Percentiles rank a stretch among this genome's conserved stretches.
Conservation (phyloP, 768 basidiomycete species). For the Podaxis sp. region DNA sequence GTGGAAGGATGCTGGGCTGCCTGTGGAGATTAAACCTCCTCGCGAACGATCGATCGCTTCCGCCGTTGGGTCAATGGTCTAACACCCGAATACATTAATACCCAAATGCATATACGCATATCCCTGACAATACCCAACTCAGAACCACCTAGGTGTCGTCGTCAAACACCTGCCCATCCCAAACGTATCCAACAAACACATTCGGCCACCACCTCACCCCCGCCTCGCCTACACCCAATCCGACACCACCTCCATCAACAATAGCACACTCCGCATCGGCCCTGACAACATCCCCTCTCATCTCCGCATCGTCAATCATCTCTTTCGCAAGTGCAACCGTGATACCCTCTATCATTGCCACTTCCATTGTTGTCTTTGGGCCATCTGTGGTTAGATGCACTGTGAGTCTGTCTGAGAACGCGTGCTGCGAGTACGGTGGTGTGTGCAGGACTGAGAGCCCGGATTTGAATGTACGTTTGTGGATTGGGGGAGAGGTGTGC, state of each 20-base stretch:
- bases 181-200: slow-evolving; percentile 59
- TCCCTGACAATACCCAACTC: background rate
- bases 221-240: slow-evolving; percentile 41
- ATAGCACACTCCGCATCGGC: slow-evolving; percentile 9
- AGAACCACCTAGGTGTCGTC: slow-evolving; percentile 8
- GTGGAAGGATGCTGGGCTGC: slow-evolving; percentile 66
- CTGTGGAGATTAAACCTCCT: slow-evolving; percentile 34
- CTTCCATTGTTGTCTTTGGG: slow-evolving; percentile 57
- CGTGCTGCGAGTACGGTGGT: slow-evolving; percentile 62
- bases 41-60: slow-evolving; percentile 18
- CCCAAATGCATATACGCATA: background rate
- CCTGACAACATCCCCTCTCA: slow-evolving; percentile 22
- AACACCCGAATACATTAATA: background rate
- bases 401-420: slow-evolving; percentile 67
- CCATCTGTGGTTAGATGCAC: slow-evolving; percentile 46
- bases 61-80: slow-evolving; percentile 24
- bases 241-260: slow-evolving; percentile 20
- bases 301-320: slow-evolving; percentile 69
- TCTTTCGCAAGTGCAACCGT: slow-evolving; percentile 72
- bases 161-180: slow-evolving; percentile 61
- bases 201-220: slow-evolving; percentile 69
- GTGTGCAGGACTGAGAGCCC: slow-evolving; percentile 83
- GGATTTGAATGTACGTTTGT: slow-evolving; percentile 60
- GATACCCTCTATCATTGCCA: slow-evolving; percentile 68
- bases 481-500: slow-evolving; percentile 66